Base-by-base conservation (phyloP, 129 eudicot species). In the Flaveria robusta region DNA sequence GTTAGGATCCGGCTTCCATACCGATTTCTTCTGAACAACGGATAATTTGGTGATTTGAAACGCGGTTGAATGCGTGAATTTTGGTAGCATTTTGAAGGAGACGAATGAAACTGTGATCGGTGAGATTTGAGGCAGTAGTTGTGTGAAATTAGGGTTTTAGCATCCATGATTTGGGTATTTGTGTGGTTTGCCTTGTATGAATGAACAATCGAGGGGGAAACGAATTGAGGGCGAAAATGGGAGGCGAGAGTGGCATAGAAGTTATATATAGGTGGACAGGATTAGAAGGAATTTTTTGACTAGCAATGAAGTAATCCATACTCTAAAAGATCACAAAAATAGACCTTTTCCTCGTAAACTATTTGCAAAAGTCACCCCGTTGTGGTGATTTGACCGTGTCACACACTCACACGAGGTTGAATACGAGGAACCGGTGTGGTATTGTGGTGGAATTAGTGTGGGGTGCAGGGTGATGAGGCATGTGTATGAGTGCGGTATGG, bases 111-210 rank as follows among this genome's bases (percentile, higher is more conserved):
- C 37, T 15, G 39, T 15, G 41, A 63, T 15, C 59, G 76, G 9
- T 72, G 66, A 68, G 67, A 65, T 18, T 64, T 64, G 72, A 54
- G 26, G 73, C 60, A 49, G 34, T 74, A 54, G 13, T 29, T 52
- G 70, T 66, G 82, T 58, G 62, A 66, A 76, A 75, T 64, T 76
- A 86, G 88, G 90, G 90, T 81, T 86, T 81, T 79, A 47, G 84
- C 47, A 62, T 83, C 77, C 90, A 88, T 88, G 26, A 23, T 24
- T 52, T 24, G 26, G 15, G 55, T 7, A 3, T 52, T 6, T 59
- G 10, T 79, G 72, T 24, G 66, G 62, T 9, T 37, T 22, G 74
- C 15, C 27, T 5, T 22, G 39, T 15, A 34, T 29, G 51, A 3
- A 26, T 50, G 56, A 50, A 50, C 56, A 4, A 14, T 16, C 39